phyloP scores from a whole-genome alignment of 2,329 filamentous ascomycete genomes.

The Pyrenophora graminea region DNA sequence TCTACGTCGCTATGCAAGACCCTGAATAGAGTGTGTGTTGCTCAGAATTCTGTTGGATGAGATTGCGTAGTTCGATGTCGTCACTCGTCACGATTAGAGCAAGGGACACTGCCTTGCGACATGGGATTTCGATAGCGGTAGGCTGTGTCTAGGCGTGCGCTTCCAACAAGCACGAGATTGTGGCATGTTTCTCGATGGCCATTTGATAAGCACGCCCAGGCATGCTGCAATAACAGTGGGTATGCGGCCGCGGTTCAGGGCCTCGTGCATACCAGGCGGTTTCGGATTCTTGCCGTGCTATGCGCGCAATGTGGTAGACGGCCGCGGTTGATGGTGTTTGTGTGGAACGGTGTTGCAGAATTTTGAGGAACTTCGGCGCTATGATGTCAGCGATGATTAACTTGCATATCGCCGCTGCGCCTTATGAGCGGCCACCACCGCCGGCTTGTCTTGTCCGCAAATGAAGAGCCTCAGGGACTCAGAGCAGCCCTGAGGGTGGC shows the following conservation, averaged over 20 bases:
- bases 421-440: conserved; percentile 4
- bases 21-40: conserved; percentile 23
- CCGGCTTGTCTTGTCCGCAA: conserved; percentile 7
- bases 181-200: conserved; percentile 26
- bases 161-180: conserved; percentile 23
- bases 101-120: conserved; percentile 3
- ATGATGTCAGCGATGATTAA: conserved; percentile 33
- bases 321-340: conserved; percentile 32
- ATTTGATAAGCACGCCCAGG: conserved; percentile 21
- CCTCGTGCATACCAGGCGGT: conserved; percentile 15
- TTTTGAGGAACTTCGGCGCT: conserved; percentile 21
- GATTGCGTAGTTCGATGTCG: conserved; percentile 23
- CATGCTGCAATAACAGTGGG: conserved; percentile 31
- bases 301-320: conserved; percentile 29
- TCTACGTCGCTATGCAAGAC: conserved; percentile 22
- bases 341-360: conserved; percentile 29
- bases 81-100: conserved; percentile 20
- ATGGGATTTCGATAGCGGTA: conserved; percentile 11
- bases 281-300: conserved; percentile 20
- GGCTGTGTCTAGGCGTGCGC: conserved; percentile 7
- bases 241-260: conserved; percentile 18
- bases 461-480: conserved; percentile 16
- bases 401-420: conserved; percentile 23
- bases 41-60: conserved; percentile 15
- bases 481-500: not conserved